Evolutionary conservation across 2,329 filamentous ascomycete species (phyloP).

Genomic region (Fusarium avenaceum): DNA sequence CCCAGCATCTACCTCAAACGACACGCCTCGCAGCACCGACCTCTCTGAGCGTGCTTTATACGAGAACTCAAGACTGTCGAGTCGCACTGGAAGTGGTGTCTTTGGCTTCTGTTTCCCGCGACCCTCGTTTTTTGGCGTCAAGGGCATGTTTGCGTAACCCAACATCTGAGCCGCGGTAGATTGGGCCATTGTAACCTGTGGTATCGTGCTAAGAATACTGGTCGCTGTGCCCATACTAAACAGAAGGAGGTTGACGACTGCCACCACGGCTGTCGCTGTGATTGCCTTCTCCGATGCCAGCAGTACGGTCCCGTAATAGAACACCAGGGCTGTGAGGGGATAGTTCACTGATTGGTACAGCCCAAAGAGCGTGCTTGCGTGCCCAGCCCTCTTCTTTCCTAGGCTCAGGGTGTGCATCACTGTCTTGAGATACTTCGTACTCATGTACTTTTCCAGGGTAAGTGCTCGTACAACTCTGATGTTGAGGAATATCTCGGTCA

Average conservation of each 20-base stretch:
- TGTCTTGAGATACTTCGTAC: constrained; percentile 69
- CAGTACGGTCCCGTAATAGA: constrained; percentile 83
- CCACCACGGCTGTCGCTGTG: constrained; percentile 72
- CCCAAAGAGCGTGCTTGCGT: constrained; percentile 80
- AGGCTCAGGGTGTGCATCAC: constrained; percentile 66
- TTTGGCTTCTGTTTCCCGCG: constrained; percentile 55
- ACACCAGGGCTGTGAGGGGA: constrained; percentile 82
- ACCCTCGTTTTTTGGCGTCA: constrained; percentile 68
- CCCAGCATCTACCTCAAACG: constrained; percentile 72
- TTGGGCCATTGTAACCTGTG: constrained; percentile 82
- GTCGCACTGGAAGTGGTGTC: constrained; percentile 61
- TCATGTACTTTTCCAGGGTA: constrained; percentile 80
- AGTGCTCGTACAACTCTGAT: constrained; percentile 83
- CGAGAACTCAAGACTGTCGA: constrained; percentile 72
- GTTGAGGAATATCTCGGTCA: constrained; percentile 82
- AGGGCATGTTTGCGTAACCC: constrained; percentile 73
- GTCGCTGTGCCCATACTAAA: constrained; percentile 83
- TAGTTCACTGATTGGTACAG: constrained; percentile 79
- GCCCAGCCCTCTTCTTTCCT: constrained; percentile 75
- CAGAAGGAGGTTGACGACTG: constrained; percentile 85
- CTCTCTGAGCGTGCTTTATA: constrained; percentile 73
- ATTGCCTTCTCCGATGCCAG: constrained; percentile 62
- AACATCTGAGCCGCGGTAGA: constrained; percentile 81
- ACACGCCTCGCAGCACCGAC: constrained; percentile 73
- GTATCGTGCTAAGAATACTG: constrained; percentile 78